These are phyloP conservation scores for Kwoniella dejecticola DNA, from an alignment of 768 basidiomycete genomes.

Conservation along the genomic window DNA sequence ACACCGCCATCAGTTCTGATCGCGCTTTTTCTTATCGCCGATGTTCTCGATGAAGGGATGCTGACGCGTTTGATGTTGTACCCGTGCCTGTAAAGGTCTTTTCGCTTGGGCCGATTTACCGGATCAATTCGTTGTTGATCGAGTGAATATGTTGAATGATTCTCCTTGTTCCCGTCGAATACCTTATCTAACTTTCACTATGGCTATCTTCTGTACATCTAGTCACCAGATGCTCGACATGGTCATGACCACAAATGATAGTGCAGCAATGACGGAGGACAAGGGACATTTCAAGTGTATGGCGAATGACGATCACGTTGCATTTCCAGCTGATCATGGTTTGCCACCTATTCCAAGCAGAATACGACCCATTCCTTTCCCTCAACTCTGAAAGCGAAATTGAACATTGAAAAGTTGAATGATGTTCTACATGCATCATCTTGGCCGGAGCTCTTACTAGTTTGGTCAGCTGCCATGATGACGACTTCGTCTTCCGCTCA, in stretches of 20 bases:
- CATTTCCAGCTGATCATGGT: conserved; percentile 11
- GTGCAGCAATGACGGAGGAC: background rate
- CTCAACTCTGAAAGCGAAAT: background rate
- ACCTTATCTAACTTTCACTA: too few relatives aligned
- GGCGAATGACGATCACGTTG: background rate
- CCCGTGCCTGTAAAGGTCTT: too few relatives aligned
- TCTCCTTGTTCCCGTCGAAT: too few relatives aligned
- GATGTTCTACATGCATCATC: conserved; percentile 9
- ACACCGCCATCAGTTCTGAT: background rate
- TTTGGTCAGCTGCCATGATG: background rate
- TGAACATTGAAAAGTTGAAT: conserved; percentile 6
- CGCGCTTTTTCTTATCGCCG: background rate
- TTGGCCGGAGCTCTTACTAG: background rate
- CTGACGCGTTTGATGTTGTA: background rate
- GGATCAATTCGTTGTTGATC: too few relatives aligned
- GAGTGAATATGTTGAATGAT: too few relatives aligned
- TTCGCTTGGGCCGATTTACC: background rate
- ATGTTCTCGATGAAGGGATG: background rate
- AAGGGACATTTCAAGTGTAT: background rate
- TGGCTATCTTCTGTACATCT: too few relatives aligned
- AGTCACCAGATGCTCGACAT: too few relatives aligned
- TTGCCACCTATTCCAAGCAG: conserved; percentile 10
- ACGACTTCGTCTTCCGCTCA: too few relatives aligned
- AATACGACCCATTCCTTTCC: background rate
- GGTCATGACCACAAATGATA: too few relatives aligned